A percentile compares a stretch with the other conserved stretches of the same genome.
Evolutionary conservation across 768 basidiomycete genomes (phyloP).

Genomic region (Boletus fagicola): DNA sequence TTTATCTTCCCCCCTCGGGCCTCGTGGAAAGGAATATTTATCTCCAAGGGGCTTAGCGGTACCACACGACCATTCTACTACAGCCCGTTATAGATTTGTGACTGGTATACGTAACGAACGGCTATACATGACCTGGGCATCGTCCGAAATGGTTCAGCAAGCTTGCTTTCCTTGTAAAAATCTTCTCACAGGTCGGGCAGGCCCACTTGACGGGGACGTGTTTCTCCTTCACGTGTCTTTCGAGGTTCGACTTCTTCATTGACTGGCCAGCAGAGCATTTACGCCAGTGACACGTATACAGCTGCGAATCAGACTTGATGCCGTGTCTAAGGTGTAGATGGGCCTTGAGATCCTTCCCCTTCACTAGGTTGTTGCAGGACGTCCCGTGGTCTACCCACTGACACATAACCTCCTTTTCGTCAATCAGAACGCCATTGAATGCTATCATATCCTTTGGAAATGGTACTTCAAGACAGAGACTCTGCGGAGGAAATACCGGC

Average conservation of each 20-base stretch:
- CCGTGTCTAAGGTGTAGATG: constrained; percentile 1
- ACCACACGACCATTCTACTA: not conserved
- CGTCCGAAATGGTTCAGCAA: not conserved
- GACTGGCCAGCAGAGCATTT: not conserved
- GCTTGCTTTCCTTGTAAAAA: not conserved
- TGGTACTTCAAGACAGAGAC: no score
- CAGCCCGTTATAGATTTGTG: not conserved
- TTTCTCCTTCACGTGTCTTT: constrained; percentile 2
- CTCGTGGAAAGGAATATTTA: no score
- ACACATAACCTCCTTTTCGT: not conserved
- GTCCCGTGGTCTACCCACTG: not conserved
- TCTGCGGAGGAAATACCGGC: no score
- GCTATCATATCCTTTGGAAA: no score
- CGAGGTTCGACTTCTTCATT: constrained; percentile 2
- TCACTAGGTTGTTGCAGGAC: constrained; percentile 1
- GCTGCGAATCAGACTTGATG: not conserved
- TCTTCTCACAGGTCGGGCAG: constrained; percentile 1
- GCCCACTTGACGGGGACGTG: not conserved
- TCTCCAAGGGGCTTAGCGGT: no score
- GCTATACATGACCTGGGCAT: not conserved
- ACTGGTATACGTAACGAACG: not conserved
- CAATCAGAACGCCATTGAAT: no score
- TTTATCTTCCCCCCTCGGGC: no score
- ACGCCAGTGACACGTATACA: not conserved
- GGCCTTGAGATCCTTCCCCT: not conserved